Base-by-base conservation (phyloP, 2,329 filamentous ascomycete genomes). In the Fusarium veterinarium region DNA sequence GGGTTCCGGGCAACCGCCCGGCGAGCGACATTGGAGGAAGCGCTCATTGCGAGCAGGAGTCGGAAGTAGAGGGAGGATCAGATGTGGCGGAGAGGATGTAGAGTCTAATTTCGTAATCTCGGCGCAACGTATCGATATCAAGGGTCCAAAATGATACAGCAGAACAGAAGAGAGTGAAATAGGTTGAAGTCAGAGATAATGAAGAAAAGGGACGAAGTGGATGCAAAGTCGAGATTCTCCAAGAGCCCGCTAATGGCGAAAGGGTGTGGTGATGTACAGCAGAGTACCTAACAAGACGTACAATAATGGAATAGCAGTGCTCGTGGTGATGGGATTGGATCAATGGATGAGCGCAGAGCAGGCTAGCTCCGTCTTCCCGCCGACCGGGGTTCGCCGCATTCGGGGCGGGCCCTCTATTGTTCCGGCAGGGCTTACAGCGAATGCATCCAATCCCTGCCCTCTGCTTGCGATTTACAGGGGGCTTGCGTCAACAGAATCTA, bases 21-120 rank as follows among this genome's bases (percentile, higher is more conserved):
- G 67, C 87, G 87, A 81, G 87, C 88, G 77, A 88, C 84, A 78
- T 80, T 85, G 69, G 88, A 83, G 52, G 88, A 88, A 78, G 87
- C 85, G 85, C 87, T 89, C 88, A 90, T 90, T 73, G 75, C 78
- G 77, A 78, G 75, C 74, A 46, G 53, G 51, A 60, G 38, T 60
- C 33, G 25, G 56, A 41, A 55, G 53, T 63, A 45, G 61, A 67
- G 46, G 41, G 41, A 67, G 40, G 19, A 38, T 62, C 63, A 60
- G 53, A 48, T 51, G 68, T 59, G 59, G 51, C 41, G 51, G 52
- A 67, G 64, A 52, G 69, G 46, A 33, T 23, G 55, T 30, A 51
- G 44, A 41, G 56, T 56, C 44, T 53, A 42, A 58, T 64, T 64
- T 69, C 60, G 35, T 23, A 37, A 59, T 64, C 31, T 58, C 37